A percentile compares a stretch with the other conserved stretches of the same genome.
Conservation (phyloP, 306 rosid species). For the Pyrus communis region DNA sequence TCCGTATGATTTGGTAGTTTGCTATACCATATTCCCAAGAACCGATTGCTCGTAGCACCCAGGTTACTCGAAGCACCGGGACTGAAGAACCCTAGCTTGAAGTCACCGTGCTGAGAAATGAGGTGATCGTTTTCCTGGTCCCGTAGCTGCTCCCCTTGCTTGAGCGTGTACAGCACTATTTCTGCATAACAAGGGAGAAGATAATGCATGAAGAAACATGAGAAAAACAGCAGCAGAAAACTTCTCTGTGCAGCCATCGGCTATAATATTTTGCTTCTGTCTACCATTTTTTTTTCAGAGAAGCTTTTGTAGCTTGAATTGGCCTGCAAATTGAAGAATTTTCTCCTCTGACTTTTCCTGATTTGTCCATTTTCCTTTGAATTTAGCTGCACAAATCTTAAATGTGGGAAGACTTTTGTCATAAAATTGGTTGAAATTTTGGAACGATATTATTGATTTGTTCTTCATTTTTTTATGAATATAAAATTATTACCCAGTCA, state of each 20-base stretch:
- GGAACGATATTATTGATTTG: background rate
- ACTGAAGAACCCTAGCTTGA: constrained; percentile 21
- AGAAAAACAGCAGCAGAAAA: background rate
- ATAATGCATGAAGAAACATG: background rate
- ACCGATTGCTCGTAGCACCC: background rate
- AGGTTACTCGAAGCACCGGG: constrained; percentile 12
- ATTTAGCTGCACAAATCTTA: background rate
- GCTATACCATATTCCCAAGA: constrained; percentile 24
- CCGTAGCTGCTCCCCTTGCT: constrained; percentile 16
- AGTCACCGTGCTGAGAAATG: constrained; percentile 8
- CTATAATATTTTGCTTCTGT: background rate
- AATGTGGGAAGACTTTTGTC: background rate
- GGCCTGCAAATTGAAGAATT: background rate
- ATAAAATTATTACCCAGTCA: background rate
- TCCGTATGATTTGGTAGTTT: constrained; percentile 21
- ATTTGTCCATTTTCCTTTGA: background rate
- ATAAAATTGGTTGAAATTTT: background rate
- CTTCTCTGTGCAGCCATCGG: background rate
- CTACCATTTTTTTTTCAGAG: background rate
- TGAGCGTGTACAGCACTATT: background rate
- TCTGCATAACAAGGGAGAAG: background rate
- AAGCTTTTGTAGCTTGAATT: background rate
- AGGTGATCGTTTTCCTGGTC: constrained; percentile 1
- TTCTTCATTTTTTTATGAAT: background rate
- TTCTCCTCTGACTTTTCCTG: background rate